Percentiles rank a stretch among this genome's conserved stretches.
Evolutionary conservation across 306 rosid species (phyloP).

Genomic region (Castanea mollissima): DNA sequence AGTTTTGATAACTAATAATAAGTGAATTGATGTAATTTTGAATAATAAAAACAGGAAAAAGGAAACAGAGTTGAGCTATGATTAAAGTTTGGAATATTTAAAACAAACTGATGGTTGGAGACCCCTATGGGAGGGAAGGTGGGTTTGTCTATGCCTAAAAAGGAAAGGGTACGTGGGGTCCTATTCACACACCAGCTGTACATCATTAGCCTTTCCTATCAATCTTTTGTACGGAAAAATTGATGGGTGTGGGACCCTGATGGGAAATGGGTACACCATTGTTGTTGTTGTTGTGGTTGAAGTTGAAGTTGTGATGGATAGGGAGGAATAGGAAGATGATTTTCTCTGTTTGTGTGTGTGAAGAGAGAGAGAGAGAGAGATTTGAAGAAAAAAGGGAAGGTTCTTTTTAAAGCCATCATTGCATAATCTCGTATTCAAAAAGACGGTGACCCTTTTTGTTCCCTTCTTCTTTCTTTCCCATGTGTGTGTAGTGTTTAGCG

Average conservation of each 20-base stretch:
- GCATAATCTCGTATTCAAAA: slow-evolving; percentile 22
- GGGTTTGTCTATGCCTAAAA: slow-evolving; percentile 32
- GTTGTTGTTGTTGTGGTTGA: too few species aligned
- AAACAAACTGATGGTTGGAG: neutral
- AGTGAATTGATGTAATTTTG: too few species aligned
- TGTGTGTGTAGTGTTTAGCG: neutral
- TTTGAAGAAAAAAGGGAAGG: neutral
- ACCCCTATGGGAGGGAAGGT: slow-evolving; percentile 14
- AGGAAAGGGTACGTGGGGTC: slow-evolving; percentile 17
- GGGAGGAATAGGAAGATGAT: slow-evolving; percentile 22
- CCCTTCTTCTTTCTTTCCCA: neutral
- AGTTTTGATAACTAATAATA: too few species aligned
- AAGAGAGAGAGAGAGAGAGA: neutral
- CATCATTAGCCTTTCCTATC: slow-evolving; percentile 21
- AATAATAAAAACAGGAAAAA: neutral
- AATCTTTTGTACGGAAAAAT: slow-evolving; percentile 17
- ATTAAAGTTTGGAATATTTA: slow-evolving; percentile 9
- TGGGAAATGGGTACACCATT: slow-evolving; percentile 10
- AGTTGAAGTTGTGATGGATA: slow-evolving; percentile 7
- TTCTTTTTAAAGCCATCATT: slow-evolving; percentile 28
- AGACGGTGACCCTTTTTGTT: neutral
- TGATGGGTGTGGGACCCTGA: slow-evolving; percentile 15
- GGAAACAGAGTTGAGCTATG: neutral
- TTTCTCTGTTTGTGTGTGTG: neutral
- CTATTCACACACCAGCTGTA: slow-evolving; percentile 21